Percentiles rank a stretch among this genome's conserved stretches.
phyloP scores from a whole-genome alignment of 148 eudicot species.

The Fallopia convolvulus region DNA sequence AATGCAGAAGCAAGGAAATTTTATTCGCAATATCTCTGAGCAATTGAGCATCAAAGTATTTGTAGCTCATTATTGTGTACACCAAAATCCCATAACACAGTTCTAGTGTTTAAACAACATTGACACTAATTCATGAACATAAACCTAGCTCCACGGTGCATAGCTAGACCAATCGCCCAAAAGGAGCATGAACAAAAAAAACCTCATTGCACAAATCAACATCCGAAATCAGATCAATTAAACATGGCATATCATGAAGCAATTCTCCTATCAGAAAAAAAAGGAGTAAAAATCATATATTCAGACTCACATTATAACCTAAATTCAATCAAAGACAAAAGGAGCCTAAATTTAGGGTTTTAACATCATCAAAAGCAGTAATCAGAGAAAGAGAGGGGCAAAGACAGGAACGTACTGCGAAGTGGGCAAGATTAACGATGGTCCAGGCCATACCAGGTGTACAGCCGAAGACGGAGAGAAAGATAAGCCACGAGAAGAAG shows the following conservation, averaged over 20 bases:
- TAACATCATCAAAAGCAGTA: not conserved
- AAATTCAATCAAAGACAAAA: not conserved
- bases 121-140: not conserved
- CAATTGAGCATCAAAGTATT: not conserved
- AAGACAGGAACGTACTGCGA: conserved; percentile 29
- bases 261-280: not conserved
- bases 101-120: not conserved
- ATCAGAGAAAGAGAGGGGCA: not conserved
- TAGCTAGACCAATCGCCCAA: too few relatives aligned
- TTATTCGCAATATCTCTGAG: not conserved
- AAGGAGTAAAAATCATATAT: not conserved
- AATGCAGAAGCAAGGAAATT: not conserved
- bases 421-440: conserved; percentile 61
- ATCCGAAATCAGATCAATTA: not conserved
- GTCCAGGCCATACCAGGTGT: conserved; percentile 89
- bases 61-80: not conserved
- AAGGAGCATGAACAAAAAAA: not conserved
- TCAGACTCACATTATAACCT: not conserved
- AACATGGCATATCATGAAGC: not conserved
- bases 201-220: not conserved
- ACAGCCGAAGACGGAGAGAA: conserved; percentile 63
- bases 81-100: not conserved
- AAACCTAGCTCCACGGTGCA: too few relatives aligned
- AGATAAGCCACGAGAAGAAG: conserved; percentile 68
- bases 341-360: conserved; percentile 4